Percentiles rank a stretch among this genome's conserved stretches.
phyloP scores from a whole-genome alignment of 345 rosid species.

The Rhodamnia argentea region DNA sequence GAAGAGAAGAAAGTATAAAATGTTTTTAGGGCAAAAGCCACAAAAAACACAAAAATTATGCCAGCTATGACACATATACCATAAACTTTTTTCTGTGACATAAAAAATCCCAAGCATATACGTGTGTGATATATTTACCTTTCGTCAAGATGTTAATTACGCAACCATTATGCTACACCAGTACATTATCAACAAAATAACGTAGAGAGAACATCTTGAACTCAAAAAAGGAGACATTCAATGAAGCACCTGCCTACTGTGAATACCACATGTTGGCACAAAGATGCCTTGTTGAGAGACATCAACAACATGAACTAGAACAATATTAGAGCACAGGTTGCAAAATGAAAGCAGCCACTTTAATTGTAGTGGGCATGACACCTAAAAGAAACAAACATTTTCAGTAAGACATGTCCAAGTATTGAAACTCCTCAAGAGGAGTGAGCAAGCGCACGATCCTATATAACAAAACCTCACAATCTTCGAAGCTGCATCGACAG shows the following conservation, averaged over 20 bases:
- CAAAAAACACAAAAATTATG: no score
- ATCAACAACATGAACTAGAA: background rate
- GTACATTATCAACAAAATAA: no score
- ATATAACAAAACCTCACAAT: background rate
- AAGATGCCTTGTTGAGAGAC: background rate
- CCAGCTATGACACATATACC: no score
- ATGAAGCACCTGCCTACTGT: background rate
- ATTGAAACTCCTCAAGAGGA: background rate
- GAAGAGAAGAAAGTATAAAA: no score
- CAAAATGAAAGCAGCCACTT: background rate
- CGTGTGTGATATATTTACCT: no score
- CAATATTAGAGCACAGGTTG: background rate
- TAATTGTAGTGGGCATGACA: background rate
- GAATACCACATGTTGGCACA: background rate
- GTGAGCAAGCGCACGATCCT: accelerated
- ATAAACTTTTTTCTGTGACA: no score
- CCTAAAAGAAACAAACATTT: background rate
- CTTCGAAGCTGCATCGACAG: accelerated
- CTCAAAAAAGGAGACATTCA: no score
- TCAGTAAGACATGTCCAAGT: background rate
- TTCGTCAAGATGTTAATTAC: no score
- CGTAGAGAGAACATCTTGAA: no score
- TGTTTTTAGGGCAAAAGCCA: no score
- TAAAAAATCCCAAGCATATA: no score
- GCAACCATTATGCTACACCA: no score